A percentile compares a stretch with the other conserved stretches of the same genome.
Conservation (phyloP, 768 basidiomycete genomes). For the Neoboletus magnificus region DNA sequence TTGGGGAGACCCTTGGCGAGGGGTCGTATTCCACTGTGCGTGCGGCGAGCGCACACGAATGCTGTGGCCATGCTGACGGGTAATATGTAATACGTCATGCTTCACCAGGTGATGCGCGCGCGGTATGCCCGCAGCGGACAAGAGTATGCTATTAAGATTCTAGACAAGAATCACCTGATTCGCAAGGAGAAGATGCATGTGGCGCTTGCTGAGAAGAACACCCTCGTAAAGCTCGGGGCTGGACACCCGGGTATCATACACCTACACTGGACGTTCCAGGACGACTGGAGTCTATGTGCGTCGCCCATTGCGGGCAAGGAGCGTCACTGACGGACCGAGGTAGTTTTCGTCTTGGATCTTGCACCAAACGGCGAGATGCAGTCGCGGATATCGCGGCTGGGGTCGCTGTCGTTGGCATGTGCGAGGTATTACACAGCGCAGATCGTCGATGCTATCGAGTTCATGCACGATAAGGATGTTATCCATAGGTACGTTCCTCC, state of each 20-base stretch:
- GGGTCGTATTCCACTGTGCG: slow-evolving; percentile 81
- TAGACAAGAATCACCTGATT: slow-evolving; percentile 81
- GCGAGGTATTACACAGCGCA: slow-evolving; percentile 87
- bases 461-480: slow-evolving; percentile 88
- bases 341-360: slow-evolving; percentile 79
- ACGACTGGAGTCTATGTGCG: slow-evolving; percentile 80
- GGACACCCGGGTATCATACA: slow-evolving; percentile 81
- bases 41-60: slow-evolving; percentile 9
- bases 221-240: slow-evolving; percentile 58
- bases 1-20: slow-evolving; percentile 72
- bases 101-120: slow-evolving; percentile 53
- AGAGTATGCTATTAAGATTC: slow-evolving; percentile 73
- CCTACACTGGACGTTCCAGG: slow-evolving; percentile 83
- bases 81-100: slow-evolving; percentile 9
- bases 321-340: slow-evolving; percentile 5
- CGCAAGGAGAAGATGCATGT: slow-evolving; percentile 75
- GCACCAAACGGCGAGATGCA: slow-evolving; percentile 79
- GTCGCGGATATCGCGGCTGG: slow-evolving; percentile 64
- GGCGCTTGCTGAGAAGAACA: slow-evolving; percentile 78
- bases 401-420: slow-evolving; percentile 80
- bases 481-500: slow-evolving; percentile 64
- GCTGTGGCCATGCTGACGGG: slow-evolving; percentile 7
- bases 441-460: slow-evolving; percentile 81
- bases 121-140: slow-evolving; percentile 54
- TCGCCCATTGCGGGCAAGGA: slow-evolving; percentile 6